Evolutionary conservation across 176 grass and related monocot genomes (phyloP), one percentile per base, ranked within the genome.

Genomic region (Elaeis guineensis): DNA sequence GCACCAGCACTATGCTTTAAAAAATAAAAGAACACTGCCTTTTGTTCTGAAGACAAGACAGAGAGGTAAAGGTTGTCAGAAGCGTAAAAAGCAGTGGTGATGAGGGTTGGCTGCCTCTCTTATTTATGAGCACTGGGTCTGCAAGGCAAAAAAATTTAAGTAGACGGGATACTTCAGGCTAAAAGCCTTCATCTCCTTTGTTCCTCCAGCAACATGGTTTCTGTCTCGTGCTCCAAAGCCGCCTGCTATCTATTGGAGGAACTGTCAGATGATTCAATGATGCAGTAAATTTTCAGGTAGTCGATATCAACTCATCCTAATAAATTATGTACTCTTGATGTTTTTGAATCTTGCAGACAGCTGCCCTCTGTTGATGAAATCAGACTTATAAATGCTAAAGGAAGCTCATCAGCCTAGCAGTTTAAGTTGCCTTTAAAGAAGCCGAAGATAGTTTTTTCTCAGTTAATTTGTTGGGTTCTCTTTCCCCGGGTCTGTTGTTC

Each of bases 371-470:
- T 44, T 12, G 35, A 44, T 0, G 9, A 44, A 44, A 12, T 12
- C 35, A 44, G 35, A 3, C 11, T 44, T 44, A 44, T 44, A 44
- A 44, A 12, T 9, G 35, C 35, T 44, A 3, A 44, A 44, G 8
- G 35, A 12, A 44, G 35, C 9, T 44, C 9, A 44, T 44, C 35
- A 14, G 35, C 8, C 35, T 2, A 44, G 35, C 35, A 12, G 9
- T 61, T n/a, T 61, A 17, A 26, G 6, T 61, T 35, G 58, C 58
- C 17, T 19, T 61, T 61, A n/a, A 61, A 61, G 24, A 61, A 17
- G 58, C 19, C 39, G 25, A 15, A 61, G 16, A 5, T 39, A 17
- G 35, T 8, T n/a, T 22, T 56, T 7, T 20, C 21, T 30, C 30
- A 16, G 35, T 44, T 44, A 44, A 44, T 44, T 44, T 44, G 35